Evolutionary conservation across 768 basidiomycete species (phyloP).

Genomic region (Psilocybe tampanensis): DNA sequence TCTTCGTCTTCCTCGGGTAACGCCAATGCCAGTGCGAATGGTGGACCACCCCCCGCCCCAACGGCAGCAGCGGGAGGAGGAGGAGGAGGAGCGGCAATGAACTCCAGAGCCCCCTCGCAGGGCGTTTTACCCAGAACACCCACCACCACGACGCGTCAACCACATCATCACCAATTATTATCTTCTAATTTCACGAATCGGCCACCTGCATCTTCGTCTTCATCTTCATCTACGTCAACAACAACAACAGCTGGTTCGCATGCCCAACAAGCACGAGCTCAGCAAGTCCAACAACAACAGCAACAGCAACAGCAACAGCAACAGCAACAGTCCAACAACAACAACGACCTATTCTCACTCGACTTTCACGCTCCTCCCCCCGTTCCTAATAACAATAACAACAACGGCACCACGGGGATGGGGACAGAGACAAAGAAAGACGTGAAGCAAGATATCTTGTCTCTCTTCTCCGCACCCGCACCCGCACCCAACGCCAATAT

Average conservation of each 20-base stretch:
- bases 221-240: too few relatives aligned
- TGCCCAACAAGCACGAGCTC: too few relatives aligned
- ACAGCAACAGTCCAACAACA: conserved; percentile 27
- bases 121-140: too few relatives aligned
- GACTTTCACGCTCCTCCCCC: conserved; percentile 76
- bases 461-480: conserved; percentile 65
- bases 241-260: too few relatives aligned
- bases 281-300: background rate
- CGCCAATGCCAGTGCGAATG: too few relatives aligned
- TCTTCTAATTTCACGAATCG: conserved; percentile 40
- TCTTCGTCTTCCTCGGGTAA: too few relatives aligned
- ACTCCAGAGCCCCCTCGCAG: too few relatives aligned
- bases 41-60: too few relatives aligned
- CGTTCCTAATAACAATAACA: conserved; percentile 19
- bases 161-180: conserved; percentile 58
- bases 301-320: background rate
- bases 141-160: conserved; percentile 43
- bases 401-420: conserved; percentile 19
- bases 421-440: conserved; percentile 57
- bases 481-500: too few relatives aligned
- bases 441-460: conserved; percentile 86
- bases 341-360: conserved; percentile 79
- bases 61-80: too few relatives aligned
- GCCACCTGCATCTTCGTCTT: conserved; percentile 18
- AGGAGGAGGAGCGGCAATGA: too few relatives aligned